Percentiles rank a stretch among this genome's conserved stretches.
Evolutionary conservation across 1,139 yeast genomes (phyloP).

Genomic region (Hanseniaspora sp.): DNA sequence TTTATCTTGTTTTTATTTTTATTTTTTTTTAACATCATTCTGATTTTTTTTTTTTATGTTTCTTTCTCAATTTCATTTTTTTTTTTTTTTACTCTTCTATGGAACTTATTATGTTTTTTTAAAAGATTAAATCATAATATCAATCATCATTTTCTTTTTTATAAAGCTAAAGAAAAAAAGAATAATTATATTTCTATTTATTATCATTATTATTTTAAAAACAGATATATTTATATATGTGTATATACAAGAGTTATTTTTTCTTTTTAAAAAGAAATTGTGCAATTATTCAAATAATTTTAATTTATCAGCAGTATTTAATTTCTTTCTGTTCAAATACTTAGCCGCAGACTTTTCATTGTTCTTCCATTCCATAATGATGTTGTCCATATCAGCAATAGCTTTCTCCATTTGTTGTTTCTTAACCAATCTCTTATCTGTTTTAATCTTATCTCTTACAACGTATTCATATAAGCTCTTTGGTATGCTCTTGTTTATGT

Average conservation of each 20-base stretch:
- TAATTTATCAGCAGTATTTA: slow-evolving; percentile 35
- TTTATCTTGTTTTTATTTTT: too few relatives aligned
- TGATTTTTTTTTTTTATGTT: too few relatives aligned
- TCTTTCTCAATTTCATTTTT: neutral
- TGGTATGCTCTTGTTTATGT: slow-evolving; percentile 46
- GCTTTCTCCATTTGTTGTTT: slow-evolving; percentile 55
- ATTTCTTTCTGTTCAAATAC: slow-evolving; percentile 37
- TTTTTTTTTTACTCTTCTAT: too few relatives aligned
- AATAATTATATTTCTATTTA: neutral
- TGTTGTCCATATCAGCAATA: slow-evolving; percentile 58
- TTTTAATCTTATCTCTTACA: slow-evolving; percentile 73
- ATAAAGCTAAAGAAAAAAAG: too few relatives aligned
- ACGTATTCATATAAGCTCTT: slow-evolving; percentile 68
- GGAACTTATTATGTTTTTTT: too few relatives aligned
- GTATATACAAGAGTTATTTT: neutral
- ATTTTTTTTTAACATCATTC: too few relatives aligned
- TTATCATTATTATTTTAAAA: neutral
- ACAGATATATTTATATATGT: neutral
- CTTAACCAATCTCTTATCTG: slow-evolving; percentile 44
- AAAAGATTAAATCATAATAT: too few relatives aligned
- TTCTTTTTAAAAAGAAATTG: neutral
- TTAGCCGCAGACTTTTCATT: slow-evolving; percentile 46
- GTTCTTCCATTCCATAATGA: slow-evolving; percentile 56
- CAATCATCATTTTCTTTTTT: too few relatives aligned
- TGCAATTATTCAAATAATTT: neutral